Evolutionary conservation across 257 asterid genomes (phyloP), one percentile per base, ranked within the genome.

Genomic region (Nicotiana obtusifolia): DNA sequence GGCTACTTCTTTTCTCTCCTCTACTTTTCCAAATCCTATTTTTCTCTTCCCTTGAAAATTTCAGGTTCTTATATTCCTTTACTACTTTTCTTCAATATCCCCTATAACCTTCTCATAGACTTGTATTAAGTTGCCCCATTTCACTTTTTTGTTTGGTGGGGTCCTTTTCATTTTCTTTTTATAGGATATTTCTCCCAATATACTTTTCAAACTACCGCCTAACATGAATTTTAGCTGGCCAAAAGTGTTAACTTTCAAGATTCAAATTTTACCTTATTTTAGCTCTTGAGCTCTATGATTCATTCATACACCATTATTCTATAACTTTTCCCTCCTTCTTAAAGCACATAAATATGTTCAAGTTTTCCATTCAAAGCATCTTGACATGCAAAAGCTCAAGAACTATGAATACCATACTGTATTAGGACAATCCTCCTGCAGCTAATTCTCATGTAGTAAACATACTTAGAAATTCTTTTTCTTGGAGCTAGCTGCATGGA

Each of bases 31-130:
- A 14, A 22, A 24, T 41, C 62, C 75, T 79, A 47, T 31, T 79
- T 61, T 79, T 79, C 82, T 75, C 54, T 49, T 56, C 82, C 75
- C 61, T 31, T 79, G 57, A 79, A 79, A 61, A n/a, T 7, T 79
- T 79, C 82, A 59, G 19, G 54, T 61, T 79, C 57, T 47, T 19
- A 41, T 44, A 20, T 60, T 10, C 75, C 75, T 13, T 79, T 20
- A 61, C 75, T 37, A 79, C 59, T 78, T 60, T 79, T 79, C 28
- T n/a, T 79, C 75, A 11, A 76, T 33, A 28, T 20, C 66, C 66
- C 16, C 66, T n/a, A 5, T 26, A 31, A 19, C 49, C 28, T 66
- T 33, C 4, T 24, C 62, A 49, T 0, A 75, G 26, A 75, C 80
- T 49, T 49, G 80, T 75, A 49, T 22, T 26, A 41, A 41, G 4